Evolutionary conservation across 208 protist species (phyloP).

Genomic region (Trypanosoma boissoni): DNA sequence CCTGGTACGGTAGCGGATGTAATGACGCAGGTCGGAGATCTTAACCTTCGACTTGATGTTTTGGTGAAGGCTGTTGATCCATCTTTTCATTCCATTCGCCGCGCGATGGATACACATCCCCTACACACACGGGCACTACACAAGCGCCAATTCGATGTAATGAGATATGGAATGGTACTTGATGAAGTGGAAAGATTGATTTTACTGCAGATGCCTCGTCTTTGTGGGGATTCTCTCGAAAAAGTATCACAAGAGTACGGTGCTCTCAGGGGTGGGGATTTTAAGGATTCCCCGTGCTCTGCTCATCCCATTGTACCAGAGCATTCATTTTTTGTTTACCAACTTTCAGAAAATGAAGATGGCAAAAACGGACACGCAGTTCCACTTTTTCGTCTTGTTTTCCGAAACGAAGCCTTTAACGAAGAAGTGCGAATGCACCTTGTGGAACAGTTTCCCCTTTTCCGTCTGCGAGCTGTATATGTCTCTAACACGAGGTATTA

Average conservation of each 20-base stretch:
- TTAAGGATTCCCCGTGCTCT: constrained; percentile 31
- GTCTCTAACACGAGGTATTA: constrained; percentile 57
- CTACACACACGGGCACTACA: constrained; percentile 54
- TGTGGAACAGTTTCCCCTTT: constrained; percentile 47
- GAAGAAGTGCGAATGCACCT: constrained; percentile 28
- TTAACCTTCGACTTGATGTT: constrained; percentile 68
- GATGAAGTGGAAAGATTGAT: constrained; percentile 64
- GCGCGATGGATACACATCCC: constrained; percentile 49
- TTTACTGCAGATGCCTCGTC: constrained; percentile 44
- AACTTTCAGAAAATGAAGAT: constrained; percentile 29
- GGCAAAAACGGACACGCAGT: constrained; percentile 14
- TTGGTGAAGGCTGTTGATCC: constrained; percentile 46
- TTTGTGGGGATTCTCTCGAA: constrained; percentile 47
- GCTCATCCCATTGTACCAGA: constrained; percentile 68
- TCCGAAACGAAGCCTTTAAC: constrained; percentile 73
- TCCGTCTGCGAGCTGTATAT: constrained; percentile 72
- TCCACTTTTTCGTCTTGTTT: constrained; percentile 75
- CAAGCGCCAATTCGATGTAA: constrained; percentile 77
- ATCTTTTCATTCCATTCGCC: constrained; percentile 59
- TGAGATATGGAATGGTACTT: constrained; percentile 79
- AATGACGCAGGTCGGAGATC: constrained; percentile 41
- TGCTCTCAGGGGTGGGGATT: constrained; percentile 42
- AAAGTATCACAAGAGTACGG: constrained; percentile 54
- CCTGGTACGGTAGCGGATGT: constrained; percentile 42
- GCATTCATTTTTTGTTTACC: constrained; percentile 79